Evolutionary conservation across 495 filamentous ascomycete species (phyloP).

Genomic region (Trichoderma reesei): DNA sequence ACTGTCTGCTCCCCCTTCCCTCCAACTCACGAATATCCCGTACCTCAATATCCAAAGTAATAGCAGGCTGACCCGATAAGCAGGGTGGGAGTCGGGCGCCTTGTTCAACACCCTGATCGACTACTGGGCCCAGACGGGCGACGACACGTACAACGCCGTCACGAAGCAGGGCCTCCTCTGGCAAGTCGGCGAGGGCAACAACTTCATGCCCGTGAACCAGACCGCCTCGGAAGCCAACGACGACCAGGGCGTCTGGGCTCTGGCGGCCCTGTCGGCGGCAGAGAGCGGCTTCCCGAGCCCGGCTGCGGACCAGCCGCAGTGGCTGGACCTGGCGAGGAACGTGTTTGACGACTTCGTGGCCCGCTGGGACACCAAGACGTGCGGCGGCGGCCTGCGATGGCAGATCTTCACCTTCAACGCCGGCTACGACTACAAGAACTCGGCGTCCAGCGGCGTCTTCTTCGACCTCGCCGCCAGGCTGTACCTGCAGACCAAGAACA

Average conservation of each 20-base stretch:
- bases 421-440: conserved; percentile 76
- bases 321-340: conserved; percentile 68
- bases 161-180: conserved; percentile 57
- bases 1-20: conserved; percentile 32
- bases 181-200: conserved; percentile 55
- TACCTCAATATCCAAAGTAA: too few relatives aligned
- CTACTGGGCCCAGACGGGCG: conserved; percentile 76
- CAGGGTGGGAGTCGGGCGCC: conserved; percentile 67
- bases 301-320: conserved; percentile 52
- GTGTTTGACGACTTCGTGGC: conserved; percentile 61
- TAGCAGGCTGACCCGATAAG: conserved; percentile 10
- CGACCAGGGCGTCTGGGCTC: conserved; percentile 80
- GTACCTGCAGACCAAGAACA: conserved; percentile 62
- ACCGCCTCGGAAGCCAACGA: conserved; percentile 69
- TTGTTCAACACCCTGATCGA: conserved; percentile 70
- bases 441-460: conserved; percentile 66
- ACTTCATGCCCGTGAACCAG: conserved; percentile 79
- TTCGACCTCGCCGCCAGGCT: conserved; percentile 73
- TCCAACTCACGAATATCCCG: background rate
- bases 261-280: conserved; percentile 70
- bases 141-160: conserved; percentile 61
- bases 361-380: conserved; percentile 60
- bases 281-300: conserved; percentile 67
- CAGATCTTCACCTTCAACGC: conserved; percentile 74
- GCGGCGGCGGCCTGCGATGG: conserved; percentile 74